Evolutionary conservation across 768 basidiomycete species (phyloP).

Genomic region (Kwoniella europaea): DNA sequence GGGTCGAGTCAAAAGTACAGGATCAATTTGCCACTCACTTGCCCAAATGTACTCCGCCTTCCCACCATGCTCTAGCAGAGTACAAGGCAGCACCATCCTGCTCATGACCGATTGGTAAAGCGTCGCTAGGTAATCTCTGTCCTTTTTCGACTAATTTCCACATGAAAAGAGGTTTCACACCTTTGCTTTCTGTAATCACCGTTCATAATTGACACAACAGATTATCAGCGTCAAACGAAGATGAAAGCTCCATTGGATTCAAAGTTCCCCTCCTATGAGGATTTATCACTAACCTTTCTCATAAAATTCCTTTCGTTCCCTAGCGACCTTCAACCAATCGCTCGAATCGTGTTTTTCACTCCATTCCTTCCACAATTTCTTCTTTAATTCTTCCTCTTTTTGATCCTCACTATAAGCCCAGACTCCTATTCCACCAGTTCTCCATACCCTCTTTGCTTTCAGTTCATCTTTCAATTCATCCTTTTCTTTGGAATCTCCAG

Average conservation of each 20-base stretch:
- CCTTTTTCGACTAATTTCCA: slow-evolving; percentile 55
- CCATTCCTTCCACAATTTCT: slow-evolving; percentile 41
- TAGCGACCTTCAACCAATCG: slow-evolving; percentile 42
- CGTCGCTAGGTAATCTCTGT: slow-evolving; percentile 40
- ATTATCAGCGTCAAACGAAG: no score
- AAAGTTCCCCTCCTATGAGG: no score
- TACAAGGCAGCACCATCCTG: slow-evolving; percentile 44
- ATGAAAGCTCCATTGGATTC: no score
- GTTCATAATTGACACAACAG: not conserved
- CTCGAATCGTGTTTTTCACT: slow-evolving; percentile 33
- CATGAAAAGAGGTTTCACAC: slow-evolving; percentile 45
- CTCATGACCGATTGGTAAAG: slow-evolving; percentile 51
- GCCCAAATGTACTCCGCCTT: slow-evolving; percentile 53
- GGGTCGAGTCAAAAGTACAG: no score
- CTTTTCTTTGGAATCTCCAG: slow-evolving; percentile 29
- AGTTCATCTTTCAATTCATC: slow-evolving; percentile 43
- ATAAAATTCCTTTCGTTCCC: slow-evolving; percentile 45
- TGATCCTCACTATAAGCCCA: slow-evolving; percentile 42
- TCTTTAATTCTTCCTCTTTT: slow-evolving; percentile 34
- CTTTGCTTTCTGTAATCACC: slow-evolving; percentile 36
- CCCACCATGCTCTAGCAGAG: slow-evolving; percentile 50
- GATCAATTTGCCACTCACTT: no score
- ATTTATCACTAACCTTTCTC: slow-evolving; percentile 21
- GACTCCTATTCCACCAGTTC: slow-evolving; percentile 46
- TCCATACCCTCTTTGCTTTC: slow-evolving; percentile 45